Evolutionary conservation across 257 asterid species (phyloP), one percentile per base, ranked within the genome.

Genomic region (Mitragyna speciosa): DNA sequence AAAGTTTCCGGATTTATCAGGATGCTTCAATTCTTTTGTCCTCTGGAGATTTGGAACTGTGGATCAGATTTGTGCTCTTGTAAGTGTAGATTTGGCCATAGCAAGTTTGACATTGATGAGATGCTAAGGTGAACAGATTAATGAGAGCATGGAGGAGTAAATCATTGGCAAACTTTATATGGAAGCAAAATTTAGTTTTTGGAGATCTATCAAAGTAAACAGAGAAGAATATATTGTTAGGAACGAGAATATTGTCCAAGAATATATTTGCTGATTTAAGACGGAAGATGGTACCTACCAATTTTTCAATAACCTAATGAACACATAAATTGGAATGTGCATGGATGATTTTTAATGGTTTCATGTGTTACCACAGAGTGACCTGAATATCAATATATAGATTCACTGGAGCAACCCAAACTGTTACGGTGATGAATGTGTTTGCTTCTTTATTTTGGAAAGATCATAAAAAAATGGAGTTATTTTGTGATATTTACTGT

Each of bases 1-100:
- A 17, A 45, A 65, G 58, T 49, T 65, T 30, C 66, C 28, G 41
- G 66, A 49, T 77, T 48, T 77, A 48, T 66, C 73, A 30, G 65
- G 48, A 30, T 7, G 45, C 39, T 7, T 51, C 61, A n/a, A 19
- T 48, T 70, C 51, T 56, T 71, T 36, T 17, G 1, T 71, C 39
- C 24, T 26, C 22, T 45, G 65, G 65, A 71, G 39, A 45, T 43
- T 56, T 66, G 59, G 52, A 75, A 39, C 58, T 59, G 15, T 45
- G 65, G 45, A 71, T 74, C 17, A 3, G 22, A 52, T 3, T 17
- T 20, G 6, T 74, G 51, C 28, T 24, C 12, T 30, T 52, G n/a
- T 30, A 4, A 24, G 48, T 70, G 16, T 45, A 12, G 24, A 70
- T 56, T 70, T 63, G 30, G n/a, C 65, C 36, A 26, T 49, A 31